Evolutionary conservation across 1,284 basidiomycete genomes (phyloP), one percentile per base, ranked within the genome.

Genomic region (Puccinia sorghi): DNA sequence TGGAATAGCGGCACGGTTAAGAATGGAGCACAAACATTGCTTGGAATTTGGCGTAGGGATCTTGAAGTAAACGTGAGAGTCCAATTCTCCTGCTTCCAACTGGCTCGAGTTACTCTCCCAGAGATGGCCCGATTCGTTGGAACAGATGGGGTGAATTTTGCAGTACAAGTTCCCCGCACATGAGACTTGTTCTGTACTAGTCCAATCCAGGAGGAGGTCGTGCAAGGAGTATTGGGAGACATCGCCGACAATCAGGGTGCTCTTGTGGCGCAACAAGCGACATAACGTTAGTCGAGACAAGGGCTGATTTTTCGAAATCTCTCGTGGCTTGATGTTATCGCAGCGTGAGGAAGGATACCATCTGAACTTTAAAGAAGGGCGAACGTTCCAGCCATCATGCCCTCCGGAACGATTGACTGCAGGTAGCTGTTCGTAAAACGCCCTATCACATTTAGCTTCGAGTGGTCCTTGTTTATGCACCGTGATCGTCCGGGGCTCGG

Each of bases 91-190:
- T 17, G 72, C 39, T 41, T 81, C 81, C 20, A 80, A 59, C 25
- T 69, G 20, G n/a, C 27, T 46, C 20, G 46, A 39, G 22, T 67
- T 66, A 43, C 39, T 61, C 48, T 27, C 39, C 61, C 46, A 73
- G 13, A 15, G 66, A 12, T 39, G n/a, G 37, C 63, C 61, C 25
- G 83, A 59, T 9, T 81, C 70, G 17, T 81, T 81, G 1, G 80
- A 79, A 57, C 83, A 84, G 11, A 84, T 81, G 2, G 71, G 76
- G 61, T 84, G 83, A 70, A 83, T 82, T 71, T 81, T 82, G 80
- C 83, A 84, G 66, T 83, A 84, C 67, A 83, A 32, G 61, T 83
- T 83, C 25, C 83, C 83, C 72, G 83, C 83, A 75, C 83, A 84
- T 11, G 80, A 81, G 27, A 80, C 72, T 4, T 82, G 81, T 20